phyloP scores from a whole-genome alignment of 2,329 filamentous ascomycete genomes.

The Triangularia setosa region DNA sequence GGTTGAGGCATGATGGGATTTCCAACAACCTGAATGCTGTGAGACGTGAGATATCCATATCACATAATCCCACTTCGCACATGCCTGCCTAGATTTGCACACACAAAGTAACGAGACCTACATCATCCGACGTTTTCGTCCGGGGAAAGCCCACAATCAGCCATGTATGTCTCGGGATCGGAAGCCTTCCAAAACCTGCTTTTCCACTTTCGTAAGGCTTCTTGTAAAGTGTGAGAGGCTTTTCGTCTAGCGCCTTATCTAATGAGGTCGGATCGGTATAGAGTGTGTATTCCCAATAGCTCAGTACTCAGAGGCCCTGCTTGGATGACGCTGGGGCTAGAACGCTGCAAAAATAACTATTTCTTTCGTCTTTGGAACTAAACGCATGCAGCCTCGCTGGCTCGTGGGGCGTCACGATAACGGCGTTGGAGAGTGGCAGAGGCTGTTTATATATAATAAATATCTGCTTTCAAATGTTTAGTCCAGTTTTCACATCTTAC shows the following conservation, averaged over 20 bases:
- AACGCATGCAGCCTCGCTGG: too few species aligned
- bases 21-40: neutral
- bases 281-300: too few species aligned
- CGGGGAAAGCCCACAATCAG: neutral
- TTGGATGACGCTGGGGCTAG: too few species aligned
- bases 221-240: neutral
- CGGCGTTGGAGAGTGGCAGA: too few species aligned
- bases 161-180: neutral
- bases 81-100: neutral
- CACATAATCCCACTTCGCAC: neutral
- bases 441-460: neutral
- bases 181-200: neutral
- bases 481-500: neutral
- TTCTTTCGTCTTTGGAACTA: too few species aligned
- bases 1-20: neutral
- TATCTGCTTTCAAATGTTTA: neutral
- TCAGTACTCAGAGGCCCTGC: too few species aligned
- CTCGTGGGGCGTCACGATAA: too few species aligned
- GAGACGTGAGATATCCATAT: conserved; percentile 1
- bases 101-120: neutral
- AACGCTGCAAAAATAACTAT: too few species aligned
- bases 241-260: neutral
- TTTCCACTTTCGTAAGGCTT: neutral
- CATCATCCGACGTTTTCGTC: neutral
- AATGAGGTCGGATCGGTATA: too few species aligned